phyloP scores from a whole-genome alignment of 1,284 basidiomycete species.

The Papiliotrema terrestris region DNA sequence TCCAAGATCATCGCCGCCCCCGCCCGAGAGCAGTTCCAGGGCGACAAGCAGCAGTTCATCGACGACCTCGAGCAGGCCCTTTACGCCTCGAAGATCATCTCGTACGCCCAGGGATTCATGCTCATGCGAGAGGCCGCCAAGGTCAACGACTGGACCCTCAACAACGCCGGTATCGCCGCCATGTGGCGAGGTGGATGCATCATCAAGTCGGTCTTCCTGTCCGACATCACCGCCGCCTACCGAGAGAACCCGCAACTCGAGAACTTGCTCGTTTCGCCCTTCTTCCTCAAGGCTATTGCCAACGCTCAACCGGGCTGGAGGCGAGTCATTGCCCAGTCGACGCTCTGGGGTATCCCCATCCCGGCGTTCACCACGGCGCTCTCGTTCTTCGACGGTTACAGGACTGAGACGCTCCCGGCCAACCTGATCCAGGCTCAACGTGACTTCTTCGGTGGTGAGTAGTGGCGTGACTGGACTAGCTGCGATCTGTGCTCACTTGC shows the following conservation, averaged over 20 bases:
- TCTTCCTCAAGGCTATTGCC: constrained; percentile 96
- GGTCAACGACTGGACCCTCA: constrained; percentile 65
- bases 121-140: constrained; percentile 98
- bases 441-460: constrained; percentile 52
- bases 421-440: constrained; percentile 90
- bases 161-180: constrained; percentile 90
- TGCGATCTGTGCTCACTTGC: constrained; percentile 45
- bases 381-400: constrained; percentile 98
- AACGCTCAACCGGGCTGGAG: constrained; percentile 97
- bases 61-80: constrained; percentile 94
- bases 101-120: constrained; percentile 99
- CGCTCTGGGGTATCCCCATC: constrained; percentile 95
- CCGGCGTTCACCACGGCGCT: constrained; percentile 95
- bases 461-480: background rate
- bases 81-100: constrained; percentile 99
- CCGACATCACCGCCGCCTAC: constrained; percentile 90
- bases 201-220: constrained; percentile 93
- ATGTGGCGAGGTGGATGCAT: constrained; percentile 99
- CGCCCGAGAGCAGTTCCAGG: constrained; percentile 86
- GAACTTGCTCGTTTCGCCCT: constrained; percentile 92
- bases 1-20: constrained; percentile 88
- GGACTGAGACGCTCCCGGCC: constrained; percentile 80
- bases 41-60: constrained; percentile 99
- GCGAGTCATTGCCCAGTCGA: constrained; percentile 91
- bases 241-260: constrained; percentile 81